Percentiles rank a stretch among this genome's conserved stretches.
These are phyloP conservation scores for Hypoxylon sp. DNA, from an alignment of 2,329 filamentous ascomycete species.

Conservation along the genomic window DNA sequence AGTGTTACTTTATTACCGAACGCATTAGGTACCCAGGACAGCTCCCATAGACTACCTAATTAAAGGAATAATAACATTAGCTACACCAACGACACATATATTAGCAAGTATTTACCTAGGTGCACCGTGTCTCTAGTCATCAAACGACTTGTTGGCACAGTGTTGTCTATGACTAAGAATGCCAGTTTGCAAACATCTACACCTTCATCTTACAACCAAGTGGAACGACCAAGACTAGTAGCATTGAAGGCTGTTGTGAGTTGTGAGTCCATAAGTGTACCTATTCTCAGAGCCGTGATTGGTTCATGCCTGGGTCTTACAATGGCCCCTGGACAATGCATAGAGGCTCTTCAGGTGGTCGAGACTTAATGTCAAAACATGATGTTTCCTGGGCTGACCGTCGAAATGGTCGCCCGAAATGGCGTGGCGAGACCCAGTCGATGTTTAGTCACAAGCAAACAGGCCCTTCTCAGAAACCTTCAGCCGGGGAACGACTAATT, in stretches of 20 bases:
- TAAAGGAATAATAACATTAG: neutral
- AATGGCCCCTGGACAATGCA: neutral
- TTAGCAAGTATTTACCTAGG: neutral
- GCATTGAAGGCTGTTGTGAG: neutral
- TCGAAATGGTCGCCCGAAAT: neutral
- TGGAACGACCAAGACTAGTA: neutral
- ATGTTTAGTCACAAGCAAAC: neutral
- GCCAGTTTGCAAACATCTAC: slow-evolving; percentile 10
- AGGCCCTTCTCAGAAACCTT: neutral
- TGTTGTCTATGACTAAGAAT: neutral
- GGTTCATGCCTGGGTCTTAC: neutral
- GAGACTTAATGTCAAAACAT: neutral
- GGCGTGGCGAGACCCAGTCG: neutral
- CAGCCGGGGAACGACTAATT: neutral
- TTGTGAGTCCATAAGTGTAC: neutral
- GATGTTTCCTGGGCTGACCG: neutral
- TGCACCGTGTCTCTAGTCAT: neutral
- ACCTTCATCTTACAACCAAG: neutral
- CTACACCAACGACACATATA: neutral
- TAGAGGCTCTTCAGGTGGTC: neutral
- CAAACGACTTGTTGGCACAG: neutral
- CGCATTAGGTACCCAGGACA: neutral
- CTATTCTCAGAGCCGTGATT: neutral
- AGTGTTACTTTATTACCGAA: neutral
- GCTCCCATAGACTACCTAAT: neutral